Percentiles rank a stretch among this genome's conserved stretches.
These are phyloP conservation scores for Metschnikowia picachoensis DNA, from an alignment of 805 yeast species.

Conservation along the genomic window DNA sequence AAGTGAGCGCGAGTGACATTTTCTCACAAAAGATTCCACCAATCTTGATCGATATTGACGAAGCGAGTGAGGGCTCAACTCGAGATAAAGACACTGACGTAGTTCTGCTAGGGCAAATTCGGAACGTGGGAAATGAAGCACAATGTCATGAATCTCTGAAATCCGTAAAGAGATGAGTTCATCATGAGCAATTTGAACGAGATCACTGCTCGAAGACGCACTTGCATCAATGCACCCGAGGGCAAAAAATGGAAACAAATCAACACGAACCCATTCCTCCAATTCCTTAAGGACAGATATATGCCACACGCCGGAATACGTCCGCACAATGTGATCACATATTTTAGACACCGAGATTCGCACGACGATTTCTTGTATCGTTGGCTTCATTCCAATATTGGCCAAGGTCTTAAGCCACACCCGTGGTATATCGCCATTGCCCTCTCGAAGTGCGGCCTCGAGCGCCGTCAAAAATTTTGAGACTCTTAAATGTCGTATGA, in stretches of 20 bases:
- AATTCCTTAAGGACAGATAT: conserved; percentile 31
- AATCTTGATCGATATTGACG: conserved; percentile 47
- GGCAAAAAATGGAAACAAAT: conserved; percentile 36
- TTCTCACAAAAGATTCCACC: conserved; percentile 46
- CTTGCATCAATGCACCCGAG: conserved; percentile 8
- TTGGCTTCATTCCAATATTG: conserved; percentile 13
- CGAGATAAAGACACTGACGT: conserved; percentile 36
- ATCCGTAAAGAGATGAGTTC: conserved; percentile 47
- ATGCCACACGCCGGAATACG: conserved; percentile 38
- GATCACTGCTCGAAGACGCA: conserved; percentile 17
- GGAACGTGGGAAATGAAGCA: conserved; percentile 51
- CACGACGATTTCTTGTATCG: conserved; percentile 25
- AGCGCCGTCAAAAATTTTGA: conserved; percentile 9
- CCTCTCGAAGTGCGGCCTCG: background rate
- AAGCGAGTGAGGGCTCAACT: conserved; percentile 19
- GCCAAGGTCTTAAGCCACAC: conserved; percentile 8
- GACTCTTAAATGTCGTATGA: conserved; percentile 18
- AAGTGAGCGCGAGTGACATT: conserved; percentile 47
- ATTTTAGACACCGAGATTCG: conserved; percentile 37
- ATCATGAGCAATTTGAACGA: conserved; percentile 36
- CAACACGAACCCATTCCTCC: conserved; percentile 34
- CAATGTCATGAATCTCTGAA: conserved; percentile 56
- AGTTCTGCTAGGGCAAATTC: conserved; percentile 55
- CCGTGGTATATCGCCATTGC: conserved; percentile 3
- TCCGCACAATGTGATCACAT: conserved; percentile 23